Evolutionary conservation across 2,329 filamentous ascomycete genomes (phyloP).

Genomic region (Fusarium goolgardi): DNA sequence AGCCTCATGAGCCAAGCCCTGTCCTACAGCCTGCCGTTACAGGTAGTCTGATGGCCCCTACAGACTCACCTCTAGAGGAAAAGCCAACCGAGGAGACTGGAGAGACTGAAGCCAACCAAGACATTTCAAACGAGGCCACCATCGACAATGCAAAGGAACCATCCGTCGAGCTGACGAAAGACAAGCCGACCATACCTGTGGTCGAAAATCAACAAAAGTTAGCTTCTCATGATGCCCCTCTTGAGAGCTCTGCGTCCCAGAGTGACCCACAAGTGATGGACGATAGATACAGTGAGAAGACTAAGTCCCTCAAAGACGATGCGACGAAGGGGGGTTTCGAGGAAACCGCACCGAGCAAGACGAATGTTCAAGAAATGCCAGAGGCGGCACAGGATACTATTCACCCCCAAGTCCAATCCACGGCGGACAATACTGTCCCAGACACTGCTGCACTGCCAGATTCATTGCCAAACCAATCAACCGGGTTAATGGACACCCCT

Average conservation of each 20-base stretch:
- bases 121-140: background rate
- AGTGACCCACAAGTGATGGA: slow-evolving; percentile 15
- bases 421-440: background rate
- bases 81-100: background rate
- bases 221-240: background rate
- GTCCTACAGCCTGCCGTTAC: background rate
- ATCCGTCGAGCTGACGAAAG: background rate
- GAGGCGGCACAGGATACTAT: slow-evolving; percentile 18
- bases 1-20: background rate
- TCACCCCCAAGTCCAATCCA: background rate
- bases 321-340: slow-evolving; percentile 49
- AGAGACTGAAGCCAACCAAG: background rate
- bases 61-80: background rate
- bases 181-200: background rate
- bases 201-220: background rate
- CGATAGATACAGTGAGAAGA: slow-evolving; percentile 14
- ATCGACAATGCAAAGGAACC: background rate
- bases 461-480: background rate
- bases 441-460: background rate
- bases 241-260: background rate
- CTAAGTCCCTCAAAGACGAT: slow-evolving; percentile 44
- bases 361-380: slow-evolving; percentile 13
- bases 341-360: background rate
- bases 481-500: background rate
- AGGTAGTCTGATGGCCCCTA: background rate